phyloP scores from a whole-genome alignment of 768 basidiomycete species.

The Asterophora lycoperdoides region DNA sequence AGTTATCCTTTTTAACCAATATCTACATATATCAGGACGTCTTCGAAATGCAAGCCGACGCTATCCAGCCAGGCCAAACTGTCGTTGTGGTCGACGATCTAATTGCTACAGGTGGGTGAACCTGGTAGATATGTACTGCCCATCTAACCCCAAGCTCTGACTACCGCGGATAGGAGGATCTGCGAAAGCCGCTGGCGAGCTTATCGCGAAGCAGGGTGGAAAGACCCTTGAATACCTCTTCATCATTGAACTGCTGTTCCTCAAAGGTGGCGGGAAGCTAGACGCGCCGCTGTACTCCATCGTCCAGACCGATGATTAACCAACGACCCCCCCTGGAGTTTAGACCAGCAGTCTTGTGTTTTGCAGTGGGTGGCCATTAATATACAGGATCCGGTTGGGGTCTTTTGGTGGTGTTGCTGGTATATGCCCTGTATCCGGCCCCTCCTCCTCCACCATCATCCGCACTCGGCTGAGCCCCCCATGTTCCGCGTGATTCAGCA shows the following conservation, averaged over 20 bases:
- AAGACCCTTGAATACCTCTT: constrained; percentile 91
- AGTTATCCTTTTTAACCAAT: background rate
- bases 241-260: constrained; percentile 77
- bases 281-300: constrained; percentile 89
- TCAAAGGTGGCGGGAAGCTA: constrained; percentile 73
- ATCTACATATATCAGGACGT: constrained; percentile 55
- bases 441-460: constrained; percentile 43
- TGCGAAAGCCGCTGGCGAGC: constrained; percentile 87
- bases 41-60: constrained; percentile 94
- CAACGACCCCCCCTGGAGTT: constrained; percentile 6
- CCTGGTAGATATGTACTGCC: background rate
- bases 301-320: constrained; percentile 66
- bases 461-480: constrained; percentile 45
- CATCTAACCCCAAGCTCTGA: background rate
- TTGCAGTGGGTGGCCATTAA: constrained; percentile 71
- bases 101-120: constrained; percentile 79
- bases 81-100: constrained; percentile 92
- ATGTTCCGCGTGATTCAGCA: constrained; percentile 50
- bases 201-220: constrained; percentile 78
- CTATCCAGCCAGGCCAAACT: constrained; percentile 76
- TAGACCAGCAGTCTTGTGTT: constrained; percentile 71
- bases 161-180: constrained; percentile 65
- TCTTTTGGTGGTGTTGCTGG: constrained; percentile 24
- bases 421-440: constrained; percentile 22
- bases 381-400: constrained; percentile 54